A percentile compares a stretch with the other conserved stretches of the same genome.
These are phyloP conservation scores for Dendrocalamus sinicus DNA, from an alignment of 176 grass and related monocot species.

Conservation along the genomic window DNA sequence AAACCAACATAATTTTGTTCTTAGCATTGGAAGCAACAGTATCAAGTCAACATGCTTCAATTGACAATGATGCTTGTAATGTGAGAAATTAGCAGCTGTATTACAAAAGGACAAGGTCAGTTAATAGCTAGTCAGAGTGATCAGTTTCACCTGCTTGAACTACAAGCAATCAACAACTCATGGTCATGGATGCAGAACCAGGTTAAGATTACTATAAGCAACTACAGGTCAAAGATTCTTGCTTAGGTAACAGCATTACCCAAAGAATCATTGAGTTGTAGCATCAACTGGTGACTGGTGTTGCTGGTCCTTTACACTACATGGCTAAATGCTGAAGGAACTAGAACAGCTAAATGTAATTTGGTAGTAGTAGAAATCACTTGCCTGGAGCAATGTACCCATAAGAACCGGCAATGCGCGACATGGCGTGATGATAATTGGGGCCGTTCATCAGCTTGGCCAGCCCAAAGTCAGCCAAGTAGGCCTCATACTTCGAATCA, in stretches of 20 bases:
- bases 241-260: constrained; percentile 31
- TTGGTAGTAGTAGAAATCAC: constrained; percentile 24
- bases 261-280: constrained; percentile 16
- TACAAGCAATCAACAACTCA: constrained; percentile 41
- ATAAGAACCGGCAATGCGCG: constrained; percentile 81
- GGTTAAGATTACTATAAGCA: constrained; percentile 47
- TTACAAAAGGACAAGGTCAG: not conserved
- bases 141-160: constrained; percentile 44
- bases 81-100: constrained; percentile 6
- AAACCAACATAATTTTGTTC: not conserved
- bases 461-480: constrained; percentile 92
- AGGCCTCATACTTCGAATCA: constrained; percentile 82
- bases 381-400: constrained; percentile 98
- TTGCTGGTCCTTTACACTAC: constrained; percentile 40
- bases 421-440: constrained; percentile 91
- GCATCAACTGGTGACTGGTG: constrained; percentile 35
- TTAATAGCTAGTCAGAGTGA: constrained; percentile 35
- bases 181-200: constrained; percentile 42
- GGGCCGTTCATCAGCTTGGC: constrained; percentile 97
- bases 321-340: not conserved
- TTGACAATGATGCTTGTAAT: constrained; percentile 34
- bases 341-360: not conserved
- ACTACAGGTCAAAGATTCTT: constrained; percentile 53
- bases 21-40: not conserved
- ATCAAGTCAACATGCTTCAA: not conserved